A percentile compares a stretch with the other conserved stretches of the same genome.
Conservation (phyloP, 768 basidiomycete species). For the Tylopilus rubrobrunneus region DNA sequence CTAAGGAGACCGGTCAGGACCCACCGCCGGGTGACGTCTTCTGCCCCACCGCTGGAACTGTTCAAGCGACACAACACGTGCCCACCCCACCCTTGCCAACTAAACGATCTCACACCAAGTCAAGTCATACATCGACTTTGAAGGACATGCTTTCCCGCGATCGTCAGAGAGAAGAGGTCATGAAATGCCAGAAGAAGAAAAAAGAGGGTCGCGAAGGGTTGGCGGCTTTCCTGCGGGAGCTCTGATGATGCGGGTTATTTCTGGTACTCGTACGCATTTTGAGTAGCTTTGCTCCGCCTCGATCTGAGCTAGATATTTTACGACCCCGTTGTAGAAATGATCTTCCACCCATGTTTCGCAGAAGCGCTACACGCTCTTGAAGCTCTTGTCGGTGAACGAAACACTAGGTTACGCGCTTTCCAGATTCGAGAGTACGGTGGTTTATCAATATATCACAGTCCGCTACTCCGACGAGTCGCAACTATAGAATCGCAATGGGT, state of each 20-base stretch:
- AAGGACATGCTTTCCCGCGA: slow-evolving; percentile 64
- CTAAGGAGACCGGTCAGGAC: background rate
- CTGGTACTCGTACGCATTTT: background rate
- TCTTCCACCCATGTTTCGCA: background rate
- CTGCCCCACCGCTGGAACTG: background rate
- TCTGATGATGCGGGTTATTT: slow-evolving; percentile 4
- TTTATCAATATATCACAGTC: background rate
- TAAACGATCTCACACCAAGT: slow-evolving; percentile 40
- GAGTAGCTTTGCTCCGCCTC: too few species aligned
- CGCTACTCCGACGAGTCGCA: background rate
- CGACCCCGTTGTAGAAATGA: background rate
- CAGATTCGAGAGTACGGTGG: background rate
- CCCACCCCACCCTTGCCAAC: background rate
- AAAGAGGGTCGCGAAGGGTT: slow-evolving; percentile 37
- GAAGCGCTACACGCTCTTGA: background rate
- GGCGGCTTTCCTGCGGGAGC: slow-evolving; percentile 43
- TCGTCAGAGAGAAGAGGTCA: slow-evolving; percentile 40
- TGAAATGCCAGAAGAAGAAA: slow-evolving; percentile 17
- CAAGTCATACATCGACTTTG: slow-evolving; percentile 35
- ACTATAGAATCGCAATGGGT: background rate
- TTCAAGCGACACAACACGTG: background rate
- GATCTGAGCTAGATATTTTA: background rate
- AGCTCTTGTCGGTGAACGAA: background rate
- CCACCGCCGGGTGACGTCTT: background rate
- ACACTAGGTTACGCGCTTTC: background rate